These are phyloP conservation scores for Acaromyces ingoldii DNA, from an alignment of 1,284 basidiomycete species.

Conservation along the genomic window DNA sequence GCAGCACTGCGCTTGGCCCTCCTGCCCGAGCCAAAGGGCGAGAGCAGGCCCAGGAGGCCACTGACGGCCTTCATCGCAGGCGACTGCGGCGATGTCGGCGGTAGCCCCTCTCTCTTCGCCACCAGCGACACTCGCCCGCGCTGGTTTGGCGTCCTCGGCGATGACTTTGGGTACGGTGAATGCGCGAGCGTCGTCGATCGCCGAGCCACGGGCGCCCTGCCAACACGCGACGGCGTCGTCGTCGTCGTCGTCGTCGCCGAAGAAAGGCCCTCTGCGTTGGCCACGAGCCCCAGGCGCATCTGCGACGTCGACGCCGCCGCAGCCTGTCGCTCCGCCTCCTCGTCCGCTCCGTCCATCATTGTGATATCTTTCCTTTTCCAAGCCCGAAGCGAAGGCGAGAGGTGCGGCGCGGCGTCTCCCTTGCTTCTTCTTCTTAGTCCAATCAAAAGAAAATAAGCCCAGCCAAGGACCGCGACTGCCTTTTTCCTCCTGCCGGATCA, in stretches of 20 bases:
- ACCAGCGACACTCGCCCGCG: too few species aligned
- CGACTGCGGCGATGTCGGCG: neutral
- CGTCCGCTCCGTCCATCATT: neutral
- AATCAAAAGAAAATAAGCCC: too few species aligned
- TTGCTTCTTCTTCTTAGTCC: too few species aligned
- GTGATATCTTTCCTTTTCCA: neutral
- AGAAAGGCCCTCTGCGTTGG: too few species aligned
- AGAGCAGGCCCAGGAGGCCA: neutral
- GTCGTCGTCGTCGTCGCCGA: neutral
- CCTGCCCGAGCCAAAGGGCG: constrained; percentile 3
- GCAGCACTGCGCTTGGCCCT: constrained; percentile 6
- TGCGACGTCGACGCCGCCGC: neutral
- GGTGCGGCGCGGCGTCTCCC: too few species aligned
- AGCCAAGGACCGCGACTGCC: too few species aligned
- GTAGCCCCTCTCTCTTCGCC: neutral
- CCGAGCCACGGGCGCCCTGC: too few species aligned
- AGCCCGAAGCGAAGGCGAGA: too few species aligned
- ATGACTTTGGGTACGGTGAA: constrained; percentile 3
- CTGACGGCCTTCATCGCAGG: constrained; percentile 3
- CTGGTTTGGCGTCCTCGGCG: neutral
- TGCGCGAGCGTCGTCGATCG: too few species aligned
- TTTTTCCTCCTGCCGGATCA: too few species aligned
- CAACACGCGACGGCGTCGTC: too few species aligned
- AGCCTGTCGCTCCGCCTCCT: neutral
- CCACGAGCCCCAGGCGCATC: too few species aligned